phyloP scores from a whole-genome alignment of 1,139 yeast species.

The Scheffersomyces illinoinensis region DNA sequence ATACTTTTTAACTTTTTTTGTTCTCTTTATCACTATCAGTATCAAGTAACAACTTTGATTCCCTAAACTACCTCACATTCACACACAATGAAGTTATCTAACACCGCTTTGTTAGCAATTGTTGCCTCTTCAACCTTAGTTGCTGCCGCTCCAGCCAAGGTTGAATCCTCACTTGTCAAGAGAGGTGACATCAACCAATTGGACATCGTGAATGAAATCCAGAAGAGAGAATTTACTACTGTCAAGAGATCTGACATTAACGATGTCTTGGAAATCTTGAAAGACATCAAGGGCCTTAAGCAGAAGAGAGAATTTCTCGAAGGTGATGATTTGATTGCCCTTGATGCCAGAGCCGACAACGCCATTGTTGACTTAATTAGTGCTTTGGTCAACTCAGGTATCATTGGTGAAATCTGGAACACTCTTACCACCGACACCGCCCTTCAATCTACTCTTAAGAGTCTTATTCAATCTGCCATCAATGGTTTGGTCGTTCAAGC shows the following conservation, averaged over 20 bases:
- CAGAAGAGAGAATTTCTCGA: conserved; percentile 33
- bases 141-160: conserved; percentile 41
- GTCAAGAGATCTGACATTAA: conserved; percentile 40
- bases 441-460: conserved; percentile 26
- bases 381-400: conserved; percentile 43
- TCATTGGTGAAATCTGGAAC: conserved; percentile 38
- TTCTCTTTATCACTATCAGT: conserved; percentile 9
- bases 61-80: conserved; percentile 2
- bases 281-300: conserved; percentile 33
- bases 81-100: conserved; percentile 42
- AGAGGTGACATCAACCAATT: conserved; percentile 39
- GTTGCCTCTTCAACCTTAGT: conserved; percentile 42
- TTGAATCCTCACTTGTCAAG: conserved; percentile 27
- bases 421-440: conserved; percentile 35
- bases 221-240: conserved; percentile 21
- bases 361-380: conserved; percentile 38
- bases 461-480: conserved; percentile 34
- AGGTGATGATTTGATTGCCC: conserved; percentile 25
- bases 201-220: conserved; percentile 35
- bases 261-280: conserved; percentile 34
- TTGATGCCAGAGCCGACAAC: conserved; percentile 41
- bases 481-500: conserved; percentile 42
- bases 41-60: neutral
- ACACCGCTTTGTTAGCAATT: conserved; percentile 43
- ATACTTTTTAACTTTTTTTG: neutral